Conservation (phyloP, 495 filamentous ascomycete species). For the Symbiotaphrina buchneri region DNA sequence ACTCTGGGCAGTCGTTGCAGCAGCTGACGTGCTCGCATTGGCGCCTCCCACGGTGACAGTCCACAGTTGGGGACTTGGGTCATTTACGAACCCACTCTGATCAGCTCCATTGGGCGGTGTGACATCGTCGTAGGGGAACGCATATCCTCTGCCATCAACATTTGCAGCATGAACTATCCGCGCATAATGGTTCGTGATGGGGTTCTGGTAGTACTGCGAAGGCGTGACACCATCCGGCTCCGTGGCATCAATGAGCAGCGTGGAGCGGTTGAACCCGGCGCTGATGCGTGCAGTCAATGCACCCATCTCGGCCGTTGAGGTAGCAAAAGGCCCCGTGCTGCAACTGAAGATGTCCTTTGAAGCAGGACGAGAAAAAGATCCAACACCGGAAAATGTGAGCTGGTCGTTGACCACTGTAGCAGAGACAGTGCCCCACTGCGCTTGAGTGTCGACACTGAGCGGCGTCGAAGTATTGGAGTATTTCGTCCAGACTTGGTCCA, state of each 20-base stretch:
- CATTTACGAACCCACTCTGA: constrained; percentile 40
- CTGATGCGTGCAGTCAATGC: constrained; percentile 40
- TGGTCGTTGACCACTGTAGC: constrained; percentile 25
- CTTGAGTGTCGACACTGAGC: constrained; percentile 43
- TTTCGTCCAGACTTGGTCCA: constrained; percentile 37
- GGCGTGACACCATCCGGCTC: constrained; percentile 27
- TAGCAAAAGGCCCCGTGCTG: constrained; percentile 42
- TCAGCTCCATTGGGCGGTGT: constrained; percentile 28
- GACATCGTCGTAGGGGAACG: constrained; percentile 66
- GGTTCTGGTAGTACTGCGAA: constrained; percentile 25
- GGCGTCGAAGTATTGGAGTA: constrained; percentile 19
- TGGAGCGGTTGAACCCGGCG: constrained; percentile 46
- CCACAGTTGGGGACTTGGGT: constrained; percentile 28
- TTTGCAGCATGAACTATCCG: constrained; percentile 40
- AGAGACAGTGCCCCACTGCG: constrained; percentile 20
- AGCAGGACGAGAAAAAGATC: constrained; percentile 30
- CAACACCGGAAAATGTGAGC: constrained; percentile 25
- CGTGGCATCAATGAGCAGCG: constrained; percentile 22
- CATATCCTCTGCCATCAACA: constrained; percentile 41
- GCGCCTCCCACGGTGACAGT: constrained; percentile 41
- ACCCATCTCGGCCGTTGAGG: constrained; percentile 22
- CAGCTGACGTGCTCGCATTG: too few relatives aligned
- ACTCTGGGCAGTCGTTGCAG: too few relatives aligned
- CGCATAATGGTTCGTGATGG: constrained; percentile 49
- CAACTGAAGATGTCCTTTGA: constrained; percentile 47